Base-by-base conservation (phyloP, 1,284 basidiomycete species). In the Ustilago trichophora region DNA sequence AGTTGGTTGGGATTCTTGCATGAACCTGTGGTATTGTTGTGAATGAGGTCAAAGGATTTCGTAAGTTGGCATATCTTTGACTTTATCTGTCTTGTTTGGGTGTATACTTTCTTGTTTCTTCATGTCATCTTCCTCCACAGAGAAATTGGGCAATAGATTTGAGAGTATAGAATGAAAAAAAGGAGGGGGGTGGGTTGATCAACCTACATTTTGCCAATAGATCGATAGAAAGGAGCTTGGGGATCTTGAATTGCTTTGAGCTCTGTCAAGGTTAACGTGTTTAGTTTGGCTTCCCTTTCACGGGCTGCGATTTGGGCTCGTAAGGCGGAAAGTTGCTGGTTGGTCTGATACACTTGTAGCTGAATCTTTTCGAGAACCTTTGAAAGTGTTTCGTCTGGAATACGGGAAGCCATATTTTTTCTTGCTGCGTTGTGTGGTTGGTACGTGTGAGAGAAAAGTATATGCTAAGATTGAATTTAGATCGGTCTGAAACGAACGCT, bases 301-400 rank as follows among this genome's bases (percentile, higher is more conserved):
- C 51, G 42, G 1, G 59, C 27, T 4, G 51, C 31, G 21, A 59
- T 58, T 47, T 69, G 66, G 5, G 59, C 59, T 2, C 56, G 55
- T 2, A 69, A 40, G 5, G 55, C 59, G 3, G 59, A 34, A 11
- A 69, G 44, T 35, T 69, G 55, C 21, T 64, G 66, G 13, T 64
- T 59, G 9, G 66, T 59, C 22, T 58, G 55, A 36, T 64, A 59
- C 5, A 69, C 59, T 32, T 64, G 66, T 9, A 58, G 47, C 10
- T 64, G 66, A 26, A 69, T 64, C 41, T 63, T 69, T 19, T 69
- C 59, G 31, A 69, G 52, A 3, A 69, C 55, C 45, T 57, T 53
- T 8, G 45, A 48, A 12, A 68, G 58, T 3, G 65, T 68, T 16
- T 68, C 65, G 54, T 68, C 65, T 0, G 58, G 54, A 16, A 68